Base-by-base conservation (phyloP, 805 yeast genomes). In the Sugiyamaella smithiae region DNA sequence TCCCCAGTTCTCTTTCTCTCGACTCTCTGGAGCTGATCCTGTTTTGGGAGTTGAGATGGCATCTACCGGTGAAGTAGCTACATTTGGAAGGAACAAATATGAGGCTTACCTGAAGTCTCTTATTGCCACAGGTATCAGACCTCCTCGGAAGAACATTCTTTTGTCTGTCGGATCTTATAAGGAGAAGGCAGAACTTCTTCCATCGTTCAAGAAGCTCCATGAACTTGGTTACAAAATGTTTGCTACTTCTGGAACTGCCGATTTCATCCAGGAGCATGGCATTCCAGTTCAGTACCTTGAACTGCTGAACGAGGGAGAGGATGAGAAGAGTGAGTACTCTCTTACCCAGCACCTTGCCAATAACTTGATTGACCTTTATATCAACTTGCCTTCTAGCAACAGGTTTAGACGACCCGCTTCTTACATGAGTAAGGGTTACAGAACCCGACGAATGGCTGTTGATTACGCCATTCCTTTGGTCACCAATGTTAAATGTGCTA, bases 221-320 rank as follows among this genome's bases (percentile, higher is more conserved):
- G 87, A 86, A 66, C 71, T 88, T 68, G 98, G 97, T 51, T 93
- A 75, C 78, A 84, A 84, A 62, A 74, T 93, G 62, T 95, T 89
- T 72, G 99, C 98, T 38, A 93, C 99, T 57, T 88, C 98, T 24
- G 99, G 99, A 75, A 93, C 99, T 57, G 96, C 98, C 56, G 99
- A 93, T 70, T 93, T 93, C 74, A 83, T 93, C 62, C 88, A 87
- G 67, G 99, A 93, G 70, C 96, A 93, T 67, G 85, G 82, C 44
- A 77, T 93, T 57, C 96, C 97, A 46, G 97, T 93, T 52, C 90
- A 89, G 72, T 95, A 88, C 72, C 79, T 93, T 67, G 99, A 93
- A 73, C 86, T 89, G 45, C 74, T 91, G 70, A 69, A 74, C 61
- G 84, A 84, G 61, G 82, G 77, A 33, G 80, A 74, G 52, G 84